These are phyloP conservation scores for Colletotrichum acutatum DNA, from an alignment of 2,329 filamentous ascomycete species.

Conservation along the genomic window DNA sequence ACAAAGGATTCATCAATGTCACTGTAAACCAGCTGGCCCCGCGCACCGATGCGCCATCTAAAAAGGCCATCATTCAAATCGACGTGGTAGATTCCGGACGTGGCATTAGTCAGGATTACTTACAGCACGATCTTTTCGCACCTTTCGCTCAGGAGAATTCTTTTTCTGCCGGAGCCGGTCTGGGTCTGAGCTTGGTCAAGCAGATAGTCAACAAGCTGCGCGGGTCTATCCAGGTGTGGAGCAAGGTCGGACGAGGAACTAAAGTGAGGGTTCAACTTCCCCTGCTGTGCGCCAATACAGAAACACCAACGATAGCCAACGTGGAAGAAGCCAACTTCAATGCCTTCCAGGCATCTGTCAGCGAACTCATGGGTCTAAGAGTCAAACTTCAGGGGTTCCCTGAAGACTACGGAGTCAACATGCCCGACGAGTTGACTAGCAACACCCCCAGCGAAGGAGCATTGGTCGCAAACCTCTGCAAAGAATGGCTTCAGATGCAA, in stretches of 20 bases:
- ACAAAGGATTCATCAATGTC: slow-evolving; percentile 45
- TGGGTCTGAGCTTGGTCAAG: slow-evolving; percentile 74
- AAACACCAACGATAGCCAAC: background rate
- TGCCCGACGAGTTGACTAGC: slow-evolving; percentile 1
- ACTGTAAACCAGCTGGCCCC: slow-evolving; percentile 38
- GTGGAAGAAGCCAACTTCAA: slow-evolving; percentile 37
- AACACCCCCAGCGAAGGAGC: slow-evolving; percentile 32
- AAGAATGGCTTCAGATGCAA: slow-evolving; percentile 47
- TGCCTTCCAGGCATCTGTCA: slow-evolving; percentile 43
- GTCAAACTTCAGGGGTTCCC: slow-evolving; percentile 41
- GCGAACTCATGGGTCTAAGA: slow-evolving; percentile 44
- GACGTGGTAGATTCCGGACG: slow-evolving; percentile 72
- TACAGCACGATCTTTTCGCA: slow-evolving; percentile 69
- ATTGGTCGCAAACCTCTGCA: slow-evolving; percentile 42
- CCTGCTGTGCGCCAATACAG: slow-evolving; percentile 33
- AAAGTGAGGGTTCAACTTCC: slow-evolving; percentile 47
- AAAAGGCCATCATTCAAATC: slow-evolving; percentile 43
- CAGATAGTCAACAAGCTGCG: slow-evolving; percentile 67
- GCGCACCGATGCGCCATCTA: background rate
- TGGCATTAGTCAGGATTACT: slow-evolving; percentile 72
- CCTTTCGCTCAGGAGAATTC: slow-evolving; percentile 74
- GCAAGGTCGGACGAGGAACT: slow-evolving; percentile 49
- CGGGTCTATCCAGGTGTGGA: slow-evolving; percentile 69
- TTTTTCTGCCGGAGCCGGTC: slow-evolving; percentile 68
- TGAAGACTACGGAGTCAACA: background rate